phyloP scores from a whole-genome alignment of 2,329 filamentous ascomycete genomes.

The Cadophora malorum region DNA sequence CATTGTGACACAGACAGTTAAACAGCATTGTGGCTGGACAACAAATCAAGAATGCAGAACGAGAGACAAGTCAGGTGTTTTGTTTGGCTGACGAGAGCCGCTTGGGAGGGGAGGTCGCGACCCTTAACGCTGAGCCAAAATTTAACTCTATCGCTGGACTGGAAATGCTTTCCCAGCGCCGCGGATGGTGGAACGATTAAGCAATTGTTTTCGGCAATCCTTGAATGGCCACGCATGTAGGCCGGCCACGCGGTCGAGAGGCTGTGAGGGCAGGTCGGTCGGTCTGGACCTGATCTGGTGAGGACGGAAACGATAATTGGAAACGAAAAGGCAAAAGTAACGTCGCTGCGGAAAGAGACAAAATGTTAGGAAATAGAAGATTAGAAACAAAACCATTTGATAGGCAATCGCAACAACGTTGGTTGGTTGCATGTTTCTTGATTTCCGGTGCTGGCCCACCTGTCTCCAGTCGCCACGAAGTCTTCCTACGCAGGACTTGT shows the following conservation, averaged over 20 bases:
- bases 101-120: neutral
- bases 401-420: neutral
- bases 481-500: neutral
- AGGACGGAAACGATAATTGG: neutral
- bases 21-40: neutral
- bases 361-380: neutral
- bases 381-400: neutral
- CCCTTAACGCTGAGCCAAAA: constrained; percentile 15
- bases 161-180: constrained; percentile 8
- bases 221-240: neutral
- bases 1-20: neutral
- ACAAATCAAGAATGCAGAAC: neutral
- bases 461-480: constrained; percentile 26
- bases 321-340: neutral
- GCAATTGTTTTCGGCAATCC: neutral
- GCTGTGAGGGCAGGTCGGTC: neutral
- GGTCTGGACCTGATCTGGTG: neutral
- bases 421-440: neutral
- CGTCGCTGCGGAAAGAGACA: neutral
- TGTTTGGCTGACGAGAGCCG: neutral
- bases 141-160: constrained; percentile 17
- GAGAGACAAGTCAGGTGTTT: neutral
- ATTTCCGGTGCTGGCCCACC: constrained; percentile 16
- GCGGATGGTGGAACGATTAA: constrained; percentile 3
- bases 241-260: neutral